Evolutionary conservation across 2,329 filamentous ascomycete genomes (phyloP).

Genomic region (Mollisiaceae sp.): DNA sequence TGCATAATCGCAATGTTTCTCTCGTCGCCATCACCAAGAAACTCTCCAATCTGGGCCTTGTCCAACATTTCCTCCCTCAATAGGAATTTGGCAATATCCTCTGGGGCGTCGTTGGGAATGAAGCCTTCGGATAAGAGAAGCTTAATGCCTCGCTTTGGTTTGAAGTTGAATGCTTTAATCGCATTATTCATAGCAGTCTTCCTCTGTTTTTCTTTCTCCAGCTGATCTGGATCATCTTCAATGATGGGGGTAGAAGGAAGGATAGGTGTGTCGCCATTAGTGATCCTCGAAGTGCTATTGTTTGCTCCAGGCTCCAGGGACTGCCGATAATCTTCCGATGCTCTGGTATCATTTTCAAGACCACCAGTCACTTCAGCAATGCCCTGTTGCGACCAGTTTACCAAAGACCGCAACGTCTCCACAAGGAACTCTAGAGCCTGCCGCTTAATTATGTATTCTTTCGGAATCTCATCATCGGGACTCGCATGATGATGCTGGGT

Average conservation of each 20-base stretch:
- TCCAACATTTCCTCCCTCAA: slow-evolving; percentile 82
- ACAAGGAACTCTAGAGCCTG: slow-evolving; percentile 87
- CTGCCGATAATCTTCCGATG: slow-evolving; percentile 65
- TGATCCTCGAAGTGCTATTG: slow-evolving; percentile 65
- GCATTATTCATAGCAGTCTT: slow-evolving; percentile 93
- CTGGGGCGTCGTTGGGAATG: slow-evolving; percentile 76
- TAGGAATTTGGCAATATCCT: slow-evolving; percentile 85
- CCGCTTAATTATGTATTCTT: slow-evolving; percentile 90
- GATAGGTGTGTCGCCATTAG: slow-evolving; percentile 57
- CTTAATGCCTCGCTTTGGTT: slow-evolving; percentile 93
- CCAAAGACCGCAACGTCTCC: slow-evolving; percentile 84
- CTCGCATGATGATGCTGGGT: slow-evolving; percentile 55
- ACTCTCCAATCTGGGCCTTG: slow-evolving; percentile 93
- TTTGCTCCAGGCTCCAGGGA: slow-evolving; percentile 76
- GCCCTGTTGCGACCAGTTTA: slow-evolving; percentile 81
- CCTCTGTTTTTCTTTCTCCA: slow-evolving; percentile 93
- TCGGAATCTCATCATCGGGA: slow-evolving; percentile 73
- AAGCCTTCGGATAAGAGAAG: slow-evolving; percentile 83
- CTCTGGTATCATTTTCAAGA: slow-evolving; percentile 56
- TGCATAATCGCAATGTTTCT: slow-evolving; percentile 98
- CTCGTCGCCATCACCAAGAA: slow-evolving; percentile 88
- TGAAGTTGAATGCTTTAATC: slow-evolving; percentile 94
- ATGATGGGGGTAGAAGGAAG: slow-evolving; percentile 69
- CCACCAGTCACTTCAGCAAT: slow-evolving; percentile 65
- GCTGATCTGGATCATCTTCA: slow-evolving; percentile 89